These are phyloP conservation scores for Nicotiana attenuata DNA, from an alignment of 257 asterid species.

Conservation along the genomic window DNA sequence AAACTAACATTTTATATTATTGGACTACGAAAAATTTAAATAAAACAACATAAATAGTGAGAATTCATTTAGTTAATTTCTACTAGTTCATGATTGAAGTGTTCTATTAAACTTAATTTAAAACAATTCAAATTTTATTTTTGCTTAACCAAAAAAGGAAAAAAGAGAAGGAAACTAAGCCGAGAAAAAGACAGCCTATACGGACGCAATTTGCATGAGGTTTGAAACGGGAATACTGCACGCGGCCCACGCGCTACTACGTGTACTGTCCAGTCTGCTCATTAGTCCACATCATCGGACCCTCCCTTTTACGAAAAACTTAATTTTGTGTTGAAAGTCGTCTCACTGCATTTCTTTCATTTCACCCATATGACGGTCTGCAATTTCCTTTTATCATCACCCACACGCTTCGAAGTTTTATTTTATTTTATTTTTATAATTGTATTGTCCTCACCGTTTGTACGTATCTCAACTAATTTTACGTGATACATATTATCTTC, in stretches of 20 bases:
- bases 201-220: slow-evolving; percentile 6
- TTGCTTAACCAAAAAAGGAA: background rate
- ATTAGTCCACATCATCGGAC: background rate
- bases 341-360: background rate
- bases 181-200: background rate
- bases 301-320: background rate
- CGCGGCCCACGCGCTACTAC: background rate
- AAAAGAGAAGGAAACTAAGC: background rate
- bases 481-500: no score
- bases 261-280: background rate
- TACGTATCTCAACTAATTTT: no score
- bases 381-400: background rate
- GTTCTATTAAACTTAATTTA: background rate
- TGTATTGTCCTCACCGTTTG: no score
- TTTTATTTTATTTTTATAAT: background rate
- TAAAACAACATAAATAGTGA: background rate
- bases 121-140: background rate
- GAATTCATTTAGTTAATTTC: background rate
- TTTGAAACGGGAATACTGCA: slow-evolving; percentile 8
- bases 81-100: background rate
- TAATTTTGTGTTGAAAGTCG: background rate
- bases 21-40: background rate
- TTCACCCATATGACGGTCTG: background rate
- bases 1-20: no score
- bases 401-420: background rate